Evolutionary conservation across 768 basidiomycete species (phyloP).

Genomic region (Symmetrospora coprosmae): DNA sequence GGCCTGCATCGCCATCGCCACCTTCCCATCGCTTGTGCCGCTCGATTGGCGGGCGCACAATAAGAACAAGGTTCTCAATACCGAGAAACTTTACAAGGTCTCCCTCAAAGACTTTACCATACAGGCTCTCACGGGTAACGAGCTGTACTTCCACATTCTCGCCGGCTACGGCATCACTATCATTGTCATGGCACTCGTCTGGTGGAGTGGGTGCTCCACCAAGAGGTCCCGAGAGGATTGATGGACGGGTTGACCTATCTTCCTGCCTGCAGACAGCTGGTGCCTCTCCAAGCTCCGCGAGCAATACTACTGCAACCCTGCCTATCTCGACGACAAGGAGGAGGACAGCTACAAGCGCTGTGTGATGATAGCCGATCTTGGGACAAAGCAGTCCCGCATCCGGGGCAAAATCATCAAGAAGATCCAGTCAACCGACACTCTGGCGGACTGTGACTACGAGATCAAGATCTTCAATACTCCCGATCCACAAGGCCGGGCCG

Average conservation of each 20-base stretch:
- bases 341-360: too few relatives aligned
- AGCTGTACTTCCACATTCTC: not conserved
- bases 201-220: not conserved
- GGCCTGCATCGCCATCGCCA: not conserved
- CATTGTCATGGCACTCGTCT: not conserved
- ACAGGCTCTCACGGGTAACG: not conserved
- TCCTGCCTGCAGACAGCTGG: not conserved
- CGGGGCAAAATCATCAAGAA: conserved; percentile 5
- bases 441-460: not conserved
- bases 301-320: too few relatives aligned
- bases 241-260: not conserved
- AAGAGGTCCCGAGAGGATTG: not conserved
- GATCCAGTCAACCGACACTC: not conserved
- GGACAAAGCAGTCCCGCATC: too few relatives aligned
- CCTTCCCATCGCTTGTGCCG: not conserved
- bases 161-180: not conserved
- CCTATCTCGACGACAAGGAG: too few relatives aligned
- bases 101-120: conserved; percentile 15
- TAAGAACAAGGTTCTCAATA: not conserved
- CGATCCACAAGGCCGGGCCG: not conserved
- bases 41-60: conserved; percentile 13
- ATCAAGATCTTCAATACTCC: not conserved
- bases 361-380: too few relatives aligned
- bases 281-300: too few relatives aligned
- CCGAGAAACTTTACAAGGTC: not conserved